A percentile compares a stretch with the other conserved stretches of the same genome.
Conservation (phyloP, 2,329 filamentous ascomycete genomes). For the Davidsoniella neocaledoniae region DNA sequence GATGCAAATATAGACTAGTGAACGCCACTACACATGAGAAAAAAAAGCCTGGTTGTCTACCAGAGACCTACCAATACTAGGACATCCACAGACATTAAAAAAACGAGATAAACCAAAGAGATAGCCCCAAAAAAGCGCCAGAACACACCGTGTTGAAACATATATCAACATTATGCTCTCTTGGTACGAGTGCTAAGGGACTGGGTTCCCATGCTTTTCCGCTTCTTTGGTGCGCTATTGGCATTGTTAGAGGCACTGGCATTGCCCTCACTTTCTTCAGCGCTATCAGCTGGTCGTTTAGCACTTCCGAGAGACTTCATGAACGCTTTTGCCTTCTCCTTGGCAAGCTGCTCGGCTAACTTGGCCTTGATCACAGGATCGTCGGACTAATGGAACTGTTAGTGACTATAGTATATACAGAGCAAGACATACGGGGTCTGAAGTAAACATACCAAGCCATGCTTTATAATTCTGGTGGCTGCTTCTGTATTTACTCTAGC, state of each 20-base stretch:
- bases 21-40: no score
- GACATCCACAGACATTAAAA: background rate
- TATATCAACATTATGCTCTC: background rate
- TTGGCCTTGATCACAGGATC: slow-evolving; percentile 35
- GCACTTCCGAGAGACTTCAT: slow-evolving; percentile 27
- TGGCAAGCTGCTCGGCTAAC: slow-evolving; percentile 38
- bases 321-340: slow-evolving; percentile 35
- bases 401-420: background rate
- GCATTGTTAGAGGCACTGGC: background rate
- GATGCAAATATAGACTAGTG: no score
- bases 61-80: background rate
- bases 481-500: slow-evolving; percentile 53
- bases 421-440: background rate
- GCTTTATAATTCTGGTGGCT: slow-evolving; percentile 64
- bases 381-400: slow-evolving; percentile 23
- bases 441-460: slow-evolving; percentile 46
- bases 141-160: background rate
- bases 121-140: background rate
- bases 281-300: slow-evolving; percentile 19
- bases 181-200: slow-evolving; percentile 3
- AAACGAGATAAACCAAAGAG: background rate
- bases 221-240: slow-evolving; percentile 5
- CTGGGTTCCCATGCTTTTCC: slow-evolving; percentile 7
- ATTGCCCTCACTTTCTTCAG: slow-evolving; percentile 3
- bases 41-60: no score